Evolutionary conservation across 441 rosid genomes (phyloP).

Genomic region (Dalechampia spathulata): DNA sequence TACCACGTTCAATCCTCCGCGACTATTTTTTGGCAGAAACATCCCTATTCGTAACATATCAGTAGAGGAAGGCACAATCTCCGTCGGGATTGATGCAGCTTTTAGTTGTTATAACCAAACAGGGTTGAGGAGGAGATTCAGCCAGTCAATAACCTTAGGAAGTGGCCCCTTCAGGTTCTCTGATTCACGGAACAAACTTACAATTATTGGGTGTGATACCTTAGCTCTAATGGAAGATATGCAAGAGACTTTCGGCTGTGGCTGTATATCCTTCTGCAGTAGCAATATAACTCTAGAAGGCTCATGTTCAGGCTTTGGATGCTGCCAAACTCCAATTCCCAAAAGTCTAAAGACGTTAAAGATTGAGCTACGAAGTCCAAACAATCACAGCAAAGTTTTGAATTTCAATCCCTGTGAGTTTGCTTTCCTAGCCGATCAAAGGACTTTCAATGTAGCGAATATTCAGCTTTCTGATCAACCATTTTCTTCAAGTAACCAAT

Average conservation of each 20-base stretch:
- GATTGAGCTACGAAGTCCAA: not conserved
- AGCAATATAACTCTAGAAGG: not conserved
- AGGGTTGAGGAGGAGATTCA: rapidly evolving
- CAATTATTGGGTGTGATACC: constrained; percentile 20
- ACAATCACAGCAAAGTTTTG: not conserved
- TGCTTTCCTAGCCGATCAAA: constrained; percentile 19
- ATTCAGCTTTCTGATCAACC: not conserved
- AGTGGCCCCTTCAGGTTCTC: constrained; percentile 7
- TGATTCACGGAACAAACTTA: constrained; percentile 11
- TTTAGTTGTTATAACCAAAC: not conserved
- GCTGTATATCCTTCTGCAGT: constrained; percentile 14
- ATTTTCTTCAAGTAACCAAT: not conserved
- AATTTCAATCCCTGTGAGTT: constrained; percentile 16
- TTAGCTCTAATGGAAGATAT: not conserved
- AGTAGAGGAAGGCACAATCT: constrained; percentile 10
- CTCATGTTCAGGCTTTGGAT: constrained; percentile 19
- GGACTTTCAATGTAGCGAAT: constrained; percentile 3
- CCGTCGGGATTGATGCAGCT: not conserved
- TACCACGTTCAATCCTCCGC: not conserved
- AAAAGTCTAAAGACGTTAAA: not conserved
- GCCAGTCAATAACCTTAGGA: not conserved
- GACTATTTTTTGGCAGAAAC: not conserved
- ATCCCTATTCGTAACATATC: constrained; percentile 8
- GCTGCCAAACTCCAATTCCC: constrained; percentile 19
- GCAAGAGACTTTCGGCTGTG: not conserved